Base-by-base conservation (phyloP, 225 moss, liverwort and hornwort genomes). In the Pseudoscleropodium purum region DNA sequence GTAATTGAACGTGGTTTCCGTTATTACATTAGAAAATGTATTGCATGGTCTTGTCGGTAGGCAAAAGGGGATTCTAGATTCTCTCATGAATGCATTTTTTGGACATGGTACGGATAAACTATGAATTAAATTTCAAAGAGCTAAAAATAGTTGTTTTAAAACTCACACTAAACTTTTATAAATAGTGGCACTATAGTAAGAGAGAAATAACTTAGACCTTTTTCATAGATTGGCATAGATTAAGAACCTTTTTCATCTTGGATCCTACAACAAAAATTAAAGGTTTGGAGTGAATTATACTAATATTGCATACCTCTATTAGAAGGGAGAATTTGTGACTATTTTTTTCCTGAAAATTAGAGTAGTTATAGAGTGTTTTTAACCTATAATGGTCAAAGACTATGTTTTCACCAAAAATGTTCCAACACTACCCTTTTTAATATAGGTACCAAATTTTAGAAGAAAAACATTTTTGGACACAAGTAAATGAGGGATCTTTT, bases 41-140 rank as follows among this genome's bases (percentile, higher is more conserved):
- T 47, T 7, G 6, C 1, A 11, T 0, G 7, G 2, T 11, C 11
- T 47, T 47, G 30, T 4, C 47, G 30, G 31, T 47, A 13, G 51
- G 34, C 7, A 8, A 13, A 51, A 51, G 13, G 31, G 7, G 8
- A 33, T 33, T 34, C 2, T 21, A 34, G 23, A 23, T 34, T 52
- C 3, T 34, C 0, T 52, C 0, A 14, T 1, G 2, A 76, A 51
- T 7, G 51, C 5, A 20, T 33, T 34, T 76, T 34, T 20, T 2
- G 45, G 6, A 36, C 0, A 36, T 0, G 0, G 0, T 13, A 8
- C 34, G 2, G 19, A 34, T 20, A 51, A 49, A 14, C 3, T 52
- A 23, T 34, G 14, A 36, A 34, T 52, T 0, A 29, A 0, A 16
- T 34, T 77, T 52, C 23, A 36, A 77, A 52, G 2, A 34, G 9